These are phyloP conservation scores for Barnettozyma salicaria DNA, from an alignment of 805 yeast genomes.

Conservation along the genomic window DNA sequence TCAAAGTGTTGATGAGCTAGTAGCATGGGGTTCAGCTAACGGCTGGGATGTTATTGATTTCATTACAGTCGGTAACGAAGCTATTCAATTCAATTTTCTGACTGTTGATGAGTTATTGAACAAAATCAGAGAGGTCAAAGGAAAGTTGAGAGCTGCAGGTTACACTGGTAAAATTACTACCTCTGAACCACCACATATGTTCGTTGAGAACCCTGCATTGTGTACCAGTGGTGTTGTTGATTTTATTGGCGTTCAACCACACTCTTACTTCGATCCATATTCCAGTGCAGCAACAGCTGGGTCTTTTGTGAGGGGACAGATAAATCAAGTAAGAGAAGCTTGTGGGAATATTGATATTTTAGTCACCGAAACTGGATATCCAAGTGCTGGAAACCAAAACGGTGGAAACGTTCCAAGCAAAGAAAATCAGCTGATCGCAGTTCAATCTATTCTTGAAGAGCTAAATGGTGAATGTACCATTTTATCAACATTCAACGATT, in stretches of 20 bases:
- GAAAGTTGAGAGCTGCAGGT: slow-evolving; percentile 57
- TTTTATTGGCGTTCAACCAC: slow-evolving; percentile 80
- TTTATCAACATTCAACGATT: slow-evolving; percentile 75
- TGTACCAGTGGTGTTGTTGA: slow-evolving; percentile 70
- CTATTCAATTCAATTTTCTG: slow-evolving; percentile 57
- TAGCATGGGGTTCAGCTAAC: slow-evolving; percentile 40
- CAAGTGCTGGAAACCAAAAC: slow-evolving; percentile 62
- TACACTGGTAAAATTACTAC: slow-evolving; percentile 74
- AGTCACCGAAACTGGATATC: slow-evolving; percentile 88
- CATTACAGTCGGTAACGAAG: slow-evolving; percentile 87
- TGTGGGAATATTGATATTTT: slow-evolving; percentile 51
- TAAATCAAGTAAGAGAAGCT: slow-evolving; percentile 41
- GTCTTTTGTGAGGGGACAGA: slow-evolving; percentile 58
- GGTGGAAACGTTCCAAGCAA: slow-evolving; percentile 69
- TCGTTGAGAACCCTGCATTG: slow-evolving; percentile 53
- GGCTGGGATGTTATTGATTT: slow-evolving; percentile 74
- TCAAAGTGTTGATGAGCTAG: slow-evolving; percentile 45
- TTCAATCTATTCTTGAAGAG: slow-evolving; percentile 52
- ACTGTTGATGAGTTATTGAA: slow-evolving; percentile 54
- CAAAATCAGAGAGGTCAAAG: slow-evolving; percentile 62
- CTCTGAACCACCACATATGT: slow-evolving; percentile 84
- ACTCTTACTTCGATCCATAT: slow-evolving; percentile 70
- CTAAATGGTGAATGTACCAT: slow-evolving; percentile 60
- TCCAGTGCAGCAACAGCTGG: slow-evolving; percentile 68
- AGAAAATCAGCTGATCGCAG: slow-evolving; percentile 68